A percentile compares a stretch with the other conserved stretches of the same genome.
Conservation (phyloP, 306 rosid species). For the Hippophae gyantsensis region DNA sequence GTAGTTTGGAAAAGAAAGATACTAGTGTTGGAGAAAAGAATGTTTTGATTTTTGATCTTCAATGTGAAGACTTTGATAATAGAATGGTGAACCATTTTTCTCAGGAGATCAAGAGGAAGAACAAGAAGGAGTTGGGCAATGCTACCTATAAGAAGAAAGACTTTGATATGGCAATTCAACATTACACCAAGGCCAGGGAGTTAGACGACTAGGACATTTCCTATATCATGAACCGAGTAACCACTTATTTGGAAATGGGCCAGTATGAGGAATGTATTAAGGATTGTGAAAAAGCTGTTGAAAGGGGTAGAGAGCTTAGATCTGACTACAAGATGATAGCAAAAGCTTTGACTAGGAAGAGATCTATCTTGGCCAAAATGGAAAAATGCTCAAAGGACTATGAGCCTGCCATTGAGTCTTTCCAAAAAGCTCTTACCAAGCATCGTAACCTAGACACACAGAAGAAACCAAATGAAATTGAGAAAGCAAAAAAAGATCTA, state of each 20-base stretch:
- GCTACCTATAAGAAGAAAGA: no score
- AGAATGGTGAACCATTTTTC: no score
- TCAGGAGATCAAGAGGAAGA: no score
- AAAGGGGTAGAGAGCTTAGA: conserved; percentile 84
- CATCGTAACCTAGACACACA: conserved; percentile 91
- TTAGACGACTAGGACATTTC: conserved; percentile 80
- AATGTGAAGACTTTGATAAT: no score
- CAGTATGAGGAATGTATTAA: conserved; percentile 75
- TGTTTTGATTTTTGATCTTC: no score
- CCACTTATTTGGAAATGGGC: conserved; percentile 86
- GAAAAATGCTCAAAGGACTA: conserved; percentile 75
- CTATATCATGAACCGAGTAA: conserved; percentile 69
- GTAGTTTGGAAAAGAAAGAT: no score
- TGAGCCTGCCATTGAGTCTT: conserved; percentile 71
- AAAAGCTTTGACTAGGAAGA: conserved; percentile 94
- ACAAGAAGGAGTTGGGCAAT: no score
- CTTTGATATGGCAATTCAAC: conserved; percentile 53
- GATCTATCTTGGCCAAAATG: conserved; percentile 59
- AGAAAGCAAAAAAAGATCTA: conserved; percentile 76
- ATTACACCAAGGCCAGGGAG: conserved; percentile 71
- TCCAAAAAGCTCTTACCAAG: conserved; percentile 94
- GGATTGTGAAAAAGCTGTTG: conserved; percentile 94
- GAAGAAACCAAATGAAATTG: conserved; percentile 74
- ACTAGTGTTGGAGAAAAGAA: no score
- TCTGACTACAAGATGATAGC: conserved; percentile 86